phyloP scores from a whole-genome alignment of 2,329 filamentous ascomycete genomes.

The Tolypocladium paradoxum region DNA sequence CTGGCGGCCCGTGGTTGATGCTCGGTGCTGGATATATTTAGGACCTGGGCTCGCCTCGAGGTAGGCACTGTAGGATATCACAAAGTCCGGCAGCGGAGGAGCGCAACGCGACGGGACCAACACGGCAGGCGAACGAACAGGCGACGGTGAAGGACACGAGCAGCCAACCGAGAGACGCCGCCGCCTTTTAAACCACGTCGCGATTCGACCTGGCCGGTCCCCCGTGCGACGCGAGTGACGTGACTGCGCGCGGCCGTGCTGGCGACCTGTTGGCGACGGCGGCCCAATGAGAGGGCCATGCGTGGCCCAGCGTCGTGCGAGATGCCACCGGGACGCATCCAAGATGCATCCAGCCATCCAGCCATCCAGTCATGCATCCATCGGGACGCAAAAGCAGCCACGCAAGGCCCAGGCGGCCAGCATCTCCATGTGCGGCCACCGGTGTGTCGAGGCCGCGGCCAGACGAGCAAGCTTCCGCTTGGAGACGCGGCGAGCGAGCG shows the following conservation, averaged over 20 bases:
- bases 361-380: background rate
- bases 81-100: background rate
- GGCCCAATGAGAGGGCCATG: slow-evolving; percentile 1
- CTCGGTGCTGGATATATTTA: background rate
- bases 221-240: background rate
- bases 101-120: background rate
- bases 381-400: background rate
- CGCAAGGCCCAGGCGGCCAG: background rate
- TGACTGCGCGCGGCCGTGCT: background rate
- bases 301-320: slow-evolving; percentile 1
- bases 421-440: background rate
- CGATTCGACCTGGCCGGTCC: background rate
- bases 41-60: background rate
- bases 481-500: background rate
- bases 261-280: background rate
- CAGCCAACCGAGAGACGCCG: background rate
- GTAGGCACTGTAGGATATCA: background rate
- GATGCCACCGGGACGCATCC: background rate
- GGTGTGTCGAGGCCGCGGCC: background rate
- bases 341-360: background rate
- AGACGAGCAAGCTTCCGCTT: background rate
- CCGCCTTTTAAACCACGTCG: background rate
- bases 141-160: background rate
- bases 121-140: background rate
- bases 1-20: background rate